phyloP scores from a whole-genome alignment of 345 rosid genomes.

The Cardiospermum halicacabum region DNA sequence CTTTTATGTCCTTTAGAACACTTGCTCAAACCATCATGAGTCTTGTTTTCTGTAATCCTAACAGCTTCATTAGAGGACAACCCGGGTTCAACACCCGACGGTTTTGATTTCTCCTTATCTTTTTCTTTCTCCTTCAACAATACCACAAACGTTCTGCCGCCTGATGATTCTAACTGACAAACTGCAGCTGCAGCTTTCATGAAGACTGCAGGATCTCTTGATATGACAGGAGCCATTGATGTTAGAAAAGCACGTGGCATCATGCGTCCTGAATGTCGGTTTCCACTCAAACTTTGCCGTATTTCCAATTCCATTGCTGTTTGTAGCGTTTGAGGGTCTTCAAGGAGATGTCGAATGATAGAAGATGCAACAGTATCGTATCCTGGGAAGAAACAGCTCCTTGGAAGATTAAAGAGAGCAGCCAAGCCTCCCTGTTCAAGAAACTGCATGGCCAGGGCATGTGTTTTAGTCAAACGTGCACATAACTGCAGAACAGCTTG shows the following conservation, averaged over 20 bases:
- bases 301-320: slow-evolving; percentile 96
- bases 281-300: slow-evolving; percentile 69
- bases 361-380: slow-evolving; percentile 88
- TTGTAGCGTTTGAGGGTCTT: slow-evolving; percentile 97
- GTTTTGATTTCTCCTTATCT: slow-evolving; percentile 60
- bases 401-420: slow-evolving; percentile 77
- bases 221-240: slow-evolving; percentile 84
- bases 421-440: slow-evolving; percentile 80
- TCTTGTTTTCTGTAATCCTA: slow-evolving; percentile 66
- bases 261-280: slow-evolving; percentile 67
- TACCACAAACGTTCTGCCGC: slow-evolving; percentile 72
- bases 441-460: slow-evolving; percentile 70
- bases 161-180: slow-evolving; percentile 90
- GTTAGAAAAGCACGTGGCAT: slow-evolving; percentile 66
- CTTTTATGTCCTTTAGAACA: slow-evolving; percentile 74
- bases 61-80: slow-evolving; percentile 55
- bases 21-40: slow-evolving; percentile 68
- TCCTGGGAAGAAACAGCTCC: slow-evolving; percentile 81
- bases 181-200: slow-evolving; percentile 78
- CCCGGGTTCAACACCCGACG: slow-evolving; percentile 54
- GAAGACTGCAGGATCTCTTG: slow-evolving; percentile 82
- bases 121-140: slow-evolving; percentile 73
- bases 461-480: slow-evolving; percentile 88
- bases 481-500: slow-evolving; percentile 95
- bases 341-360: slow-evolving; percentile 84